These are phyloP conservation scores for Apophysomyces trapeziformis DNA, from an alignment of 371 early-diverging fungal genomes.

Conservation along the genomic window DNA sequence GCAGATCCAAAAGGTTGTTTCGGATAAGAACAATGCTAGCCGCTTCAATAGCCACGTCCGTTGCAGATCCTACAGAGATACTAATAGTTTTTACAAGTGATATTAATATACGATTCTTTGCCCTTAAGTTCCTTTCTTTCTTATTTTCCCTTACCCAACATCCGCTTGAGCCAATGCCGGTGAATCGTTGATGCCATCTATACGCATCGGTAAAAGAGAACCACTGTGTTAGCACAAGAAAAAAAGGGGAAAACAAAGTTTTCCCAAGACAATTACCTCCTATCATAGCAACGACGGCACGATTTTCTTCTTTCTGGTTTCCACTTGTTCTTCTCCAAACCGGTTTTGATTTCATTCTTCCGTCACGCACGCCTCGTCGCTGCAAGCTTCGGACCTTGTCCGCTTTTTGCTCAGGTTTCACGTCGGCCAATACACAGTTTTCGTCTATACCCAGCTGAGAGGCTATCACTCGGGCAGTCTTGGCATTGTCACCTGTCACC, in stretches of 20 bases:
- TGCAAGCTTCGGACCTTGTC: constrained; percentile 68
- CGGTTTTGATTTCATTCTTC: constrained; percentile 10
- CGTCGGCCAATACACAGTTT: constrained; percentile 57
- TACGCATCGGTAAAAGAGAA: constrained; percentile 5
- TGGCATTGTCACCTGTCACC: constrained; percentile 72
- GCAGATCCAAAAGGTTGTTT: constrained; percentile 70
- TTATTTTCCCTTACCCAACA: constrained; percentile 61
- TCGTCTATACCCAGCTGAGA: constrained; percentile 60
- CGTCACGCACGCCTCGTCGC: constrained; percentile 28
- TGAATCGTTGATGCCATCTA: constrained; percentile 95
- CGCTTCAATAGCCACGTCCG: constrained; percentile 83
- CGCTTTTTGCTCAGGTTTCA: constrained; percentile 70
- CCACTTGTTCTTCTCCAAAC: constrained; percentile 25
- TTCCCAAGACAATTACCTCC: constrained; percentile 28
- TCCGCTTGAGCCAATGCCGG: constrained; percentile 89
- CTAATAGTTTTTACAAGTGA: constrained; percentile 5
- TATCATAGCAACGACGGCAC: constrained; percentile 66
- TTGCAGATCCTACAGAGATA: constrained; percentile 77
- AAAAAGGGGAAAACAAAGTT: neutral
- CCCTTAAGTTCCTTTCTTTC: neutral
- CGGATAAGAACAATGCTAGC: constrained; percentile 77
- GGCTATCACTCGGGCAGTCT: constrained; percentile 65
- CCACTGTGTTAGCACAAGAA: neutral
- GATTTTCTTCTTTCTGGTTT: neutral
- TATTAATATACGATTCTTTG: no score